phyloP scores from a whole-genome alignment of 2,329 filamentous ascomycete species.

The Xylariales sp. region DNA sequence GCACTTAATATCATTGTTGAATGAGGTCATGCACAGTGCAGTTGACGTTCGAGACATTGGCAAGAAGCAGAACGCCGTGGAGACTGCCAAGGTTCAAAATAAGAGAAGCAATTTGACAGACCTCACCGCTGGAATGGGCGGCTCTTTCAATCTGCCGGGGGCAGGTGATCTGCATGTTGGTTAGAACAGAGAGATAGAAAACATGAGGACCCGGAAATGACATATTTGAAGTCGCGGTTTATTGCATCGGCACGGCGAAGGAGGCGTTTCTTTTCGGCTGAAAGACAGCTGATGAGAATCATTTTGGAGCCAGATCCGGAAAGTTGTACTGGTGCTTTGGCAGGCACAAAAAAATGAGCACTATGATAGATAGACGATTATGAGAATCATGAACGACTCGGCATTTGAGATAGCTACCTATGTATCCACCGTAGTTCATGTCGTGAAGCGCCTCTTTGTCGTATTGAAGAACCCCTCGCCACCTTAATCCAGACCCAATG shows the following conservation, averaged over 20 bases:
- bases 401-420: neutral
- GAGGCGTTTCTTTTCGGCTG: conserved; percentile 20
- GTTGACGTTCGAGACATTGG: conserved; percentile 68
- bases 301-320: neutral
- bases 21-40: conserved; percentile 68
- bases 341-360: neutral
- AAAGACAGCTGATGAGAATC: neutral
- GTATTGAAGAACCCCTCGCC: too few species aligned
- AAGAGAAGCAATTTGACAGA: conserved; percentile 16
- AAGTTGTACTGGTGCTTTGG: neutral
- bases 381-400: conserved; percentile 7
- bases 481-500: too few species aligned
- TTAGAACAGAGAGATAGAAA: neutral
- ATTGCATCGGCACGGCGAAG: conserved; percentile 29
- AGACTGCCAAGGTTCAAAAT: conserved; percentile 30
- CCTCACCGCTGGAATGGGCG: conserved; percentile 12
- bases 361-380: conserved; percentile 7
- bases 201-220: neutral
- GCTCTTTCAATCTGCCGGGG: conserved; percentile 15
- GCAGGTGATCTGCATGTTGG: conserved; percentile 22
- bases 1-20: conserved; percentile 69
- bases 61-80: conserved; percentile 64
- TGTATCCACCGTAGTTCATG: too few species aligned
- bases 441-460: too few species aligned
- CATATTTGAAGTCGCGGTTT: neutral